phyloP scores from a whole-genome alignment of 176 grass and related monocot species.

The Tillandsia leiboldiana region DNA sequence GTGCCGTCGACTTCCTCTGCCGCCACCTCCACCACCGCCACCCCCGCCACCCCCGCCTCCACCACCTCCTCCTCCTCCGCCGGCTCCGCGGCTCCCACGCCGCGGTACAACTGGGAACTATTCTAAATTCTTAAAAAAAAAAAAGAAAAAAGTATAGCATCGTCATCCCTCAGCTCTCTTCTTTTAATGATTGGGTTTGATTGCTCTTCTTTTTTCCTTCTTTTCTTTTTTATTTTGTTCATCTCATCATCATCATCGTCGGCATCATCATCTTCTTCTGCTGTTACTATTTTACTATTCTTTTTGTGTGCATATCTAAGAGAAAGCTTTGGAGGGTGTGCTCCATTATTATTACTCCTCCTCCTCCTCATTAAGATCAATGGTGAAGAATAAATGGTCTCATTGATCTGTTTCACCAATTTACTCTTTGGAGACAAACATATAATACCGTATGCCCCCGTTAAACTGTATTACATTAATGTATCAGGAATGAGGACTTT shows the following conservation, averaged over 20 bases:
- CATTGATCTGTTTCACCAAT: neutral
- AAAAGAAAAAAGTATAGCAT: too few species aligned
- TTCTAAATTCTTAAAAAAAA: conserved; percentile 19
- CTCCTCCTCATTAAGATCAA: neutral
- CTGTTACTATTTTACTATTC: conserved; percentile 7
- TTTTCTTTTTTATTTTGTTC: too few species aligned
- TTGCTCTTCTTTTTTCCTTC: too few species aligned
- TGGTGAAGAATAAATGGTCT: conserved; percentile 4
- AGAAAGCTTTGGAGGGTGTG: conserved; percentile 5
- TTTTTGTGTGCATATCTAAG: conserved; percentile 5
- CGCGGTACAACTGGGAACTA: conserved; percentile 70
- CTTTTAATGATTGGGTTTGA: too few species aligned
- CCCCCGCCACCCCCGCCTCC: conserved; percentile 31
- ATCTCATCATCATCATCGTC: too few species aligned
- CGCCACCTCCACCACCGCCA: conserved; percentile 48
- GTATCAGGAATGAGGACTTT: neutral
- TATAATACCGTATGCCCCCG: neutral
- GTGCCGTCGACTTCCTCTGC: conserved; percentile 53
- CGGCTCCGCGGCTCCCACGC: conserved; percentile 7
- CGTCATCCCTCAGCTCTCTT: too few species aligned
- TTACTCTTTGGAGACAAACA: neutral
- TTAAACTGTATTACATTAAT: neutral
- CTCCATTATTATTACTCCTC: neutral
- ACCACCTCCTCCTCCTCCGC: too few species aligned
- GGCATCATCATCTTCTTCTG: neutral